phyloP scores from a whole-genome alignment of 768 basidiomycete species.

The Suillus alpinus region DNA sequence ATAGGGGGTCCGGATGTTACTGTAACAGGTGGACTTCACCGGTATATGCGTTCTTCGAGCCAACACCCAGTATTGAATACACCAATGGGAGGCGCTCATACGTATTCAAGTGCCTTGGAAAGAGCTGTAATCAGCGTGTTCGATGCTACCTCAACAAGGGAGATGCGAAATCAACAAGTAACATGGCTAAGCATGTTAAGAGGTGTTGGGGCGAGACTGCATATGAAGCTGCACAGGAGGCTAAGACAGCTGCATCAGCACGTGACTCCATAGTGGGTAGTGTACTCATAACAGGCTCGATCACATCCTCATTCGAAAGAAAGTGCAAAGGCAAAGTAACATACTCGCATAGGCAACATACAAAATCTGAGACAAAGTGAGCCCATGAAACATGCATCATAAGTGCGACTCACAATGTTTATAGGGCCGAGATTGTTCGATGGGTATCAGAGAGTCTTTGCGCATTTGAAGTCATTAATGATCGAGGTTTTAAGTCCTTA shows the following conservation, averaged over 20 bases:
- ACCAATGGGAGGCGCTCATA: too few species aligned
- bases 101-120: too few species aligned
- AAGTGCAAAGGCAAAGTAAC: slow-evolving; percentile 11
- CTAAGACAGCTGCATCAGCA: too few species aligned
- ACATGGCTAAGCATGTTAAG: slow-evolving; percentile 26
- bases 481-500: too few species aligned
- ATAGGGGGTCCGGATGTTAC: too few species aligned
- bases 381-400: too few species aligned
- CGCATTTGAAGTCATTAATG: slow-evolving; percentile 31
- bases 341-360: slow-evolving; percentile 24
- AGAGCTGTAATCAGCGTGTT: too few species aligned
- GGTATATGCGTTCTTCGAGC: too few species aligned
- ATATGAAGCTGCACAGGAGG: background rate
- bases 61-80: too few species aligned
- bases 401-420: too few species aligned
- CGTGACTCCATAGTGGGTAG: too few species aligned
- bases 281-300: background rate
- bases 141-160: slow-evolving; percentile 19
- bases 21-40: too few species aligned
- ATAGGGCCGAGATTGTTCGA: slow-evolving; percentile 28
- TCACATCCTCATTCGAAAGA: background rate
- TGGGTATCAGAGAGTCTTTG: slow-evolving; percentile 33
- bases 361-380: slow-evolving; percentile 6
- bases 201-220: slow-evolving; percentile 31
- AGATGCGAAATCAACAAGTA: slow-evolving; percentile 28